Evolutionary conservation across 768 basidiomycete genomes (phyloP), one percentile per base, ranked within the genome.

Genomic region (Gelatoporia subvermispora): DNA sequence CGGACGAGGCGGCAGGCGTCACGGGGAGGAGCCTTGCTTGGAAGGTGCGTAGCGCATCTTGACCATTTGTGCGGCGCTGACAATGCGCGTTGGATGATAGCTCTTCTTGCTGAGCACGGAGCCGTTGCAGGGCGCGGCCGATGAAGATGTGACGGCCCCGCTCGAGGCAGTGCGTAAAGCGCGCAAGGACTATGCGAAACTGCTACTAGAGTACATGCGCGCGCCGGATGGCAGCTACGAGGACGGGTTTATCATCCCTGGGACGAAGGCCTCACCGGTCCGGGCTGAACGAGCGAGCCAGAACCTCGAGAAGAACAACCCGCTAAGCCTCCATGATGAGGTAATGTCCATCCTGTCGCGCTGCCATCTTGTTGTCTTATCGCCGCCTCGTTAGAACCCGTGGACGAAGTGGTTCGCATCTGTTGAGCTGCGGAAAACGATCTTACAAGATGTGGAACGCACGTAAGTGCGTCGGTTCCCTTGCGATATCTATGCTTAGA

Each of bases 351-450:
- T 13, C 13, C 7, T 13, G 28, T 37, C 11, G 13, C 21, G 36
- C 7, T 17, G 13, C 43, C 9, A 46, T 31, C 47, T 43, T 3
- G 4, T 41, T 50, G 10, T 25, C 41, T 31, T 18, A 43, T 50
- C 41, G 24, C 10, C 35, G 35, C 21, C 47, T 8, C 42, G 53
- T 3, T 38, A 94, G 84, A 96, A 94, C 67, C 94, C 94, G 9
- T 99, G 96, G 96, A 87, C 82, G 57, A 79, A 82, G 41, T 98
- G 93, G 91, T 99, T 97, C 65, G 73, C 82, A 23, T 80, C 92
- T 35, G 76, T 93, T 16, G 96, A 98, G 50, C 71, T 97, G 35
- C 77, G 93, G 31, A 93, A 86, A 63, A 89, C 82, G 11, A 96
- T 99, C 41, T 69, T 81, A 35, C 92, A 96, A 66, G 96, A 99